phyloP scores from a whole-genome alignment of 306 rosid genomes.

The Cercis canadensis region DNA sequence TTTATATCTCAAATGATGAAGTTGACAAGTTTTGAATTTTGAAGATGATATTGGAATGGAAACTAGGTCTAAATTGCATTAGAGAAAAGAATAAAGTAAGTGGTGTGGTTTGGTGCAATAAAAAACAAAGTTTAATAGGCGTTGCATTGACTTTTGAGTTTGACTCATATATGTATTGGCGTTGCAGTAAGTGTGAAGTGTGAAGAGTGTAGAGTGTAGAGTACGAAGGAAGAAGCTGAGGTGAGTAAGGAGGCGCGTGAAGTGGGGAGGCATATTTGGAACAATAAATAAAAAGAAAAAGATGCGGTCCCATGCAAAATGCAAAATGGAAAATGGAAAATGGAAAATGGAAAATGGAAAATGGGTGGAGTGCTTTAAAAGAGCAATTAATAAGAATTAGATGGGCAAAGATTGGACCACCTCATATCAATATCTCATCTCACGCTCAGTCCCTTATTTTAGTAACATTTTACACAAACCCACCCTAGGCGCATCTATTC shows the following conservation, averaged over 20 bases:
- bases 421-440: conserved; percentile 56
- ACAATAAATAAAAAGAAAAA: conserved; percentile 28
- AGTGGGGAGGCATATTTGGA: conserved; percentile 31
- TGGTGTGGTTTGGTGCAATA: no score
- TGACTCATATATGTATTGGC: not conserved
- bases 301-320: conserved; percentile 50
- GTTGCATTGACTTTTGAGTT: no score
- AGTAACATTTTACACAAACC: conserved; percentile 54
- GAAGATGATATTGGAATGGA: no score
- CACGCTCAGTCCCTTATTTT: conserved; percentile 59
- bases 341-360: conserved; percentile 10
- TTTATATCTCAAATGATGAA: no score
- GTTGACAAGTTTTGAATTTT: no score
- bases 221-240: no score
- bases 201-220: no score
- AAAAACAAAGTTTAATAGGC: no score
- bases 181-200: no score
- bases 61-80: no score
- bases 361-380: conserved; percentile 71
- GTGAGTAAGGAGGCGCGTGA: conserved; percentile 60
- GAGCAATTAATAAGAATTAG: conserved; percentile 71
- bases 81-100: no score
- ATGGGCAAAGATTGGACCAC: conserved; percentile 87
- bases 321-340: conserved; percentile 34
- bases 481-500: conserved; percentile 49